Base-by-base conservation (phyloP, 176 grass and related monocot genomes). In the Triticum dicoccoides region DNA sequence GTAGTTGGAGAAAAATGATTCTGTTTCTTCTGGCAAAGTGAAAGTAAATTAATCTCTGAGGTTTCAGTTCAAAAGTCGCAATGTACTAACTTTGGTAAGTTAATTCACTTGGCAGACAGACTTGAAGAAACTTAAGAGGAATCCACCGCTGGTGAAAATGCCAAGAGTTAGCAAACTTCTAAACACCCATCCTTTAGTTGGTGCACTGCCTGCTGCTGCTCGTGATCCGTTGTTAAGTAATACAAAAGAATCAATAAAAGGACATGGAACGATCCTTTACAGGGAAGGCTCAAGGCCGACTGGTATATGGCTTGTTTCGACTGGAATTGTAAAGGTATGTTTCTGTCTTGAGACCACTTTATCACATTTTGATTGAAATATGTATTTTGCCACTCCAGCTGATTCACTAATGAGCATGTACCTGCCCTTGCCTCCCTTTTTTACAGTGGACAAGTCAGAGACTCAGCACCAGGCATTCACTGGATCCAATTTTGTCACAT, bases 91-190 rank as follows among this genome's bases (percentile, higher is more conserved):
- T 78, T 41, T 11, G 79, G 17, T n/a, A 67, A 87, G n/a, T 23
- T 78, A 69, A 77, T 86, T 83, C 67, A 84, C 82, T 88, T 86
- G 84, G 86, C 91, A 98, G 96, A 98, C 84, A 49, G 93, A 98
- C 74, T 84, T 98, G 79, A 98, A 98, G 82, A 98, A 86, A 77
- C 80, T 98, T 42, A 85, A 89, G 54, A 92, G 96, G 86, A 98
- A 98, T 72, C 96, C 96, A 81, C 96, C 96, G n/a, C 65, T 94
- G 83, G 96, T 92, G 61, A 92, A 94, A 95, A 94, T 98, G 96
- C 91, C 96, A 68, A 95, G 88, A 93, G 88, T 94, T 23, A 76
- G 78, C 74, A 90, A 98, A 27, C 91, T 91, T 77, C 76, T 98
- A 56, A 87, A 79, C 29, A 69, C 91, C 5, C 96, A 98, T 92